phyloP scores from a whole-genome alignment of 2,329 filamentous ascomycete genomes.

The Ophioceras dolichostomum region DNA sequence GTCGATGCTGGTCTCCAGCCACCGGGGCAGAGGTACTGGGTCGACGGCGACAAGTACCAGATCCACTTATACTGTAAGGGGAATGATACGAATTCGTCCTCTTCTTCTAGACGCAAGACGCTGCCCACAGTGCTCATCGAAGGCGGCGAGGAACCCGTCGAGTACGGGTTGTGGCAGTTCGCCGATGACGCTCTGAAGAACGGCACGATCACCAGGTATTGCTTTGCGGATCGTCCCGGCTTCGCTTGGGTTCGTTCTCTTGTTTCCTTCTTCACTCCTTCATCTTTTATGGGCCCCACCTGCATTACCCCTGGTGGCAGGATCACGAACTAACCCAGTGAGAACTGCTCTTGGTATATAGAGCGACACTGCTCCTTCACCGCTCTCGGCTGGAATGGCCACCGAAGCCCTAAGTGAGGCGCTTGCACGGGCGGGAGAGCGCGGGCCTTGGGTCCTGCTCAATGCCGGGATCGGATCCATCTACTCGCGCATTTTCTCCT shows the following conservation, averaged over 20 bases:
- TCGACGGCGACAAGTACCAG: constrained; percentile 74
- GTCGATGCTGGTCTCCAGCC: constrained; percentile 63
- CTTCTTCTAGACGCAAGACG: no score
- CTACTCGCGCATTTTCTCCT: constrained; percentile 83
- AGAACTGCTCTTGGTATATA: no score
- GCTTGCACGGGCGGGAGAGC: constrained; percentile 65
- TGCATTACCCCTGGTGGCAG: no score
- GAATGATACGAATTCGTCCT: constrained; percentile 45
- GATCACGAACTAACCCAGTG: no score
- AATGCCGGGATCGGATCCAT: constrained; percentile 80
- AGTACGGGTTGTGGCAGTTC: constrained; percentile 68
- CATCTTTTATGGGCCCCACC: no score
- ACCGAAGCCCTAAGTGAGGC: constrained; percentile 81
- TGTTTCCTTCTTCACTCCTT: constrained; percentile 19
- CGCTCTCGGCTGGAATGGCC: constrained; percentile 87
- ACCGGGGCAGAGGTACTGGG: constrained; percentile 64
- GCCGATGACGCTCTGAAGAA: constrained; percentile 65
- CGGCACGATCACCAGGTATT: constrained; percentile 77
- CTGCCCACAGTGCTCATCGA: constrained; percentile 79
- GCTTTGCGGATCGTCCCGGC: constrained; percentile 89
- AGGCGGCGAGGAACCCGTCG: constrained; percentile 67
- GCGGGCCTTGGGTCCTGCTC: constrained; percentile 79
- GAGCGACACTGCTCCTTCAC: constrained; percentile 84
- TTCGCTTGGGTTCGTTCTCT: constrained; percentile 51
- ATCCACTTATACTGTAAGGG: constrained; percentile 80